A percentile compares a stretch with the other conserved stretches of the same genome.
Conservation (phyloP, 177 flowering plant species). For the Vitis hybrid region DNA sequence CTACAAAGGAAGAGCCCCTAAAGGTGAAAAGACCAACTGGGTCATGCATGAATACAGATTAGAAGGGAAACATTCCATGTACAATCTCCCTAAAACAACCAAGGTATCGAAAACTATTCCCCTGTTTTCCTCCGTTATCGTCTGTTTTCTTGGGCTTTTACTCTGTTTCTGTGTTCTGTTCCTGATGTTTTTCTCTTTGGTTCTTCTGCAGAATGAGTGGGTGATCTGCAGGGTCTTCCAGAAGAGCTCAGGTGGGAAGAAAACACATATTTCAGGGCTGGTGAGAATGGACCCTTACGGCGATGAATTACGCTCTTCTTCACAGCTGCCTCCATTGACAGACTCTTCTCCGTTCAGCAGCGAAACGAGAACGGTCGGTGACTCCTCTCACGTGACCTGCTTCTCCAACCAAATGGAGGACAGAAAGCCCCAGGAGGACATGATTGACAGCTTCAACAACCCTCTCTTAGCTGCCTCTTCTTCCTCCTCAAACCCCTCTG, state of each 20-base stretch:
- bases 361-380: conserved; percentile 6
- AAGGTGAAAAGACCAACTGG: conserved; percentile 49
- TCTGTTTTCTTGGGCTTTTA: conserved; percentile 3
- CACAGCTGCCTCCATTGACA: conserved; percentile 37
- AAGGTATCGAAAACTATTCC: conserved; percentile 17
- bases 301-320: conserved; percentile 15
- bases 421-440: conserved; percentile 11
- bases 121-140: conserved; percentile 16
- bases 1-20: conserved; percentile 55
- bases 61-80: conserved; percentile 31
- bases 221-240: conserved; percentile 44
- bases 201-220: conserved; percentile 45
- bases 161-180: neutral
- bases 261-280: conserved; percentile 29
- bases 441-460: conserved; percentile 12
- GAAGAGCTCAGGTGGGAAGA: conserved; percentile 36
- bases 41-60: conserved; percentile 57
- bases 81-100: conserved; percentile 36
- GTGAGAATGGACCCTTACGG: conserved; percentile 14
- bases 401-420: conserved; percentile 47
- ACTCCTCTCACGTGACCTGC: conserved; percentile 43
- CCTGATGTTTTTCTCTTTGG: neutral
- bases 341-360: conserved; percentile 36
- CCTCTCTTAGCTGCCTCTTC: conserved; percentile 9
- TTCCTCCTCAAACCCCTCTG: conserved; percentile 10